Evolutionary conservation across 345 rosid species (phyloP), one percentile per base, ranked within the genome.

Genomic region (Citrus sp.): DNA sequence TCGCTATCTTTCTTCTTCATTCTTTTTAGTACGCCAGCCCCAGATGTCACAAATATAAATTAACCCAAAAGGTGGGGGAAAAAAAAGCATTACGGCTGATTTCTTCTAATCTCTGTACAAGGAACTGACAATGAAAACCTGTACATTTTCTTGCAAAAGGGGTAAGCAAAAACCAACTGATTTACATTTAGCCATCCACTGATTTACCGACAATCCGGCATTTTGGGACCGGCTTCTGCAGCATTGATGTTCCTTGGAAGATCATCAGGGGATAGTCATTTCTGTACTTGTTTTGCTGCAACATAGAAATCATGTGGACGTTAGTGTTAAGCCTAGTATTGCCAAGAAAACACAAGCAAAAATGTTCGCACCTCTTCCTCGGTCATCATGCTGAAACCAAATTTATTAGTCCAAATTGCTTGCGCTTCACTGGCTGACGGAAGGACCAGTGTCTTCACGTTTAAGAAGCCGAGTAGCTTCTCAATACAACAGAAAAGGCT

Each of bases 361-460:
- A 59, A 38, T 19, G 77, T 21, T 16, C 59, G 1, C 32, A 96
- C 99, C 94, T 91, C 97, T 14, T 91, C 94, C 1, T 82, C 80
- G 1, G 80, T 78, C 84, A 94, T 84, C 80, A 82, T 86, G 82
- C 71, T 70, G 81, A 96, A 96, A 16, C 97, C 93, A 62, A 96
- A 96, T 82, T 90, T 92, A 71, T 87, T 88, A 3, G 89, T 94
- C 98, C 97, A 96, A 65, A 96, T 91, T n/a, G 97, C 89, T 81
- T 88, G 92, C 0, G 94, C 98, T 88, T 91, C 97, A 68, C 87
- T 93, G 24, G 98, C 97, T 19, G 98, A 96, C 16, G 98, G 99
- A 77, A 96, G 93, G 70, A 92, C 90, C 0, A 94, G 84, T 62
- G 86, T 84, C 85, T 88, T 90, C 76, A 94, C 93, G 16, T 88